Conservation (phyloP, 2,329 filamentous ascomycete genomes). For the Leptographium lundbergii region DNA sequence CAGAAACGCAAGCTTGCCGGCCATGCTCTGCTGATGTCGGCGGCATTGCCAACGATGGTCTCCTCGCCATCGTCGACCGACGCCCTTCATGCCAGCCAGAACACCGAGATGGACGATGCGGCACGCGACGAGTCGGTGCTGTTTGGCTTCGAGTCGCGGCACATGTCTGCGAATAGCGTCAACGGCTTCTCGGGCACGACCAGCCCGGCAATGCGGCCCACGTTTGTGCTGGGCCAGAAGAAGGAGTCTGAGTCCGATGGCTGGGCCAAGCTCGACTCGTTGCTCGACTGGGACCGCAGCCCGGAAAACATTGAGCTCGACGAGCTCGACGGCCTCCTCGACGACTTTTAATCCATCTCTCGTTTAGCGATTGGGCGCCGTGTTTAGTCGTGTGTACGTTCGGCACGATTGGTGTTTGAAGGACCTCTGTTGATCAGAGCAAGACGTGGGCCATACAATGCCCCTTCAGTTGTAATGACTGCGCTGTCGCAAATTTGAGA, state of each 20-base stretch:
- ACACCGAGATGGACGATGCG: slow-evolving; percentile 26
- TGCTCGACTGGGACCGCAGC: slow-evolving; percentile 51
- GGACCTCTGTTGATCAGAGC: slow-evolving; percentile 1
- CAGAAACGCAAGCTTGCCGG: slow-evolving; percentile 50
- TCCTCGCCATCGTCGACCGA: slow-evolving; percentile 15
- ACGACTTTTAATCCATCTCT: slow-evolving; percentile 44
- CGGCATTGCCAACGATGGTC: slow-evolving; percentile 12
- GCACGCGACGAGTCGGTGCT: slow-evolving; percentile 39
- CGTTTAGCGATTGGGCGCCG: neutral
- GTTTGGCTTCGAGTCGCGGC: slow-evolving; percentile 30
- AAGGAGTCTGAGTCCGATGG: slow-evolving; percentile 27
- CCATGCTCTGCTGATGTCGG: slow-evolving; percentile 20
- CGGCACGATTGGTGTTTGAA: neutral
- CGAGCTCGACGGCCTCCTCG: slow-evolving; percentile 80
- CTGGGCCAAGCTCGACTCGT: slow-evolving; percentile 31
- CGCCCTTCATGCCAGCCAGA: slow-evolving; percentile 13
- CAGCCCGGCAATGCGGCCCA: slow-evolving; percentile 43
- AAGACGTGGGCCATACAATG: neutral
- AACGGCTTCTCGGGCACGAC: slow-evolving; percentile 33
- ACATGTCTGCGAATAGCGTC: slow-evolving; percentile 9
- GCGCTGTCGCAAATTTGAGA: neutral
- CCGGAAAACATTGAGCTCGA: slow-evolving; percentile 87
- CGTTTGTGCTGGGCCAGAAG: slow-evolving; percentile 28
- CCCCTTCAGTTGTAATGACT: neutral
- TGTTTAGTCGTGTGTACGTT: neutral